A percentile compares a stretch with the other conserved stretches of the same genome.
These are phyloP conservation scores for Pulveroboletus sp. DNA, from an alignment of 768 basidiomycete species.

Conservation along the genomic window DNA sequence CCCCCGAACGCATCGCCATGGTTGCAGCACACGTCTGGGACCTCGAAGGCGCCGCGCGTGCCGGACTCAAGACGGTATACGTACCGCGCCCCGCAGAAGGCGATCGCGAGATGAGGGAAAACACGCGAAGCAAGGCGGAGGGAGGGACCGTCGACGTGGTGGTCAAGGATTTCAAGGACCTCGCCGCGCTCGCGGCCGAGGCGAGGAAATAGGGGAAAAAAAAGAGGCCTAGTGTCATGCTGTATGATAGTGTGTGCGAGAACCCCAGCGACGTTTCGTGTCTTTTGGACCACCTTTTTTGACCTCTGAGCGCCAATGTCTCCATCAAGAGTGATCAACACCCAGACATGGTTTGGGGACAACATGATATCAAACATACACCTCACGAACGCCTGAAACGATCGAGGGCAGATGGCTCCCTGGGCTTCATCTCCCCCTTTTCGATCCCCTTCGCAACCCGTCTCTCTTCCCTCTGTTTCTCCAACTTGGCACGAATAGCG, in stretches of 20 bases:
- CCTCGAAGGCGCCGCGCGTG: conserved; percentile 45
- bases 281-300: too few species aligned
- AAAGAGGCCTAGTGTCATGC: too few species aligned
- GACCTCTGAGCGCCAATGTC: too few species aligned
- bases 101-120: conserved; percentile 12
- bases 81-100: conserved; percentile 50
- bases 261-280: too few species aligned
- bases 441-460: conserved; percentile 31
- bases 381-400: conserved; percentile 29
- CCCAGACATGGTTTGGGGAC: too few species aligned
- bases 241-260: too few species aligned
- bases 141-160: conserved; percentile 59
- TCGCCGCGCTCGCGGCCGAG: conserved; percentile 31
- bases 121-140: conserved; percentile 42
- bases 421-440: conserved; percentile 28
- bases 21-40: conserved; percentile 63
- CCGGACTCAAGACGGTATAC: conserved; percentile 58
- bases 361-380: not conserved
- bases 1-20: conserved; percentile 52
- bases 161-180: conserved; percentile 46
- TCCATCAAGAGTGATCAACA: too few species aligned
- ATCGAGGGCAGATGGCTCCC: conserved; percentile 33
- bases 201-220: conserved; percentile 10
- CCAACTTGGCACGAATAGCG: conserved; percentile 64
- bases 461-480: conserved; percentile 50